phyloP scores from a whole-genome alignment of 495 filamentous ascomycete genomes.

The Daldinia bambusicola region DNA sequence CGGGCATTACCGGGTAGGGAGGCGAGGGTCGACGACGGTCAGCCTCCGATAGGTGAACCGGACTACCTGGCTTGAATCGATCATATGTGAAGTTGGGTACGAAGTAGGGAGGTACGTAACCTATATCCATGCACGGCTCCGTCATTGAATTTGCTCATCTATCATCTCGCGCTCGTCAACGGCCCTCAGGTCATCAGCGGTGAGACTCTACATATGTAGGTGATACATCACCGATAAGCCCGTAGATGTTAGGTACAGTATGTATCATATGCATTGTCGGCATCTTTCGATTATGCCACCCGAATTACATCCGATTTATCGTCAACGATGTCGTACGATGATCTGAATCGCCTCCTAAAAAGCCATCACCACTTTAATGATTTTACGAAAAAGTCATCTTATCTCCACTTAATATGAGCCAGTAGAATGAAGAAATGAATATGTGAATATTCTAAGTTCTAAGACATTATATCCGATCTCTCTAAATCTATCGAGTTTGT shows the following conservation, averaged over 20 bases:
- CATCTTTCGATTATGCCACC: background rate
- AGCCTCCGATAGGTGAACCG: constrained; percentile 31
- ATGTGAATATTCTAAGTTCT: constrained; percentile 20
- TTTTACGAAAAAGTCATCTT: background rate
- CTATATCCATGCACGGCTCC: constrained; percentile 6
- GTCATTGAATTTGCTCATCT: background rate
- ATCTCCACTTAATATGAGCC: background rate
- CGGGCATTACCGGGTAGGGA: constrained; percentile 29
- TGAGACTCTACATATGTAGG: constrained; percentile 5
- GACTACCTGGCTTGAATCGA: background rate
- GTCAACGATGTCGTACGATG: background rate
- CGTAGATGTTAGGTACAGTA: constrained; percentile 19
- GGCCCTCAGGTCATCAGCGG: background rate
- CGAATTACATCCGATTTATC: background rate
- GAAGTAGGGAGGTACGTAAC: no score
- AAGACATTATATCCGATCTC: constrained; percentile 4
- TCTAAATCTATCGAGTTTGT: constrained; percentile 20
- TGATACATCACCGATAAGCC: background rate
- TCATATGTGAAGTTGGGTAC: background rate
- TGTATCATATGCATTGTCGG: background rate
- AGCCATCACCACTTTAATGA: background rate
- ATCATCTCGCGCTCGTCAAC: constrained; percentile 14
- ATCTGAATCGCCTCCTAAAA: background rate
- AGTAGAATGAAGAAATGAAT: background rate
- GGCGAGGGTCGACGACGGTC: constrained; percentile 15